phyloP scores from a whole-genome alignment of 1,284 basidiomycete species.

The Malassezia globosa region DNA sequence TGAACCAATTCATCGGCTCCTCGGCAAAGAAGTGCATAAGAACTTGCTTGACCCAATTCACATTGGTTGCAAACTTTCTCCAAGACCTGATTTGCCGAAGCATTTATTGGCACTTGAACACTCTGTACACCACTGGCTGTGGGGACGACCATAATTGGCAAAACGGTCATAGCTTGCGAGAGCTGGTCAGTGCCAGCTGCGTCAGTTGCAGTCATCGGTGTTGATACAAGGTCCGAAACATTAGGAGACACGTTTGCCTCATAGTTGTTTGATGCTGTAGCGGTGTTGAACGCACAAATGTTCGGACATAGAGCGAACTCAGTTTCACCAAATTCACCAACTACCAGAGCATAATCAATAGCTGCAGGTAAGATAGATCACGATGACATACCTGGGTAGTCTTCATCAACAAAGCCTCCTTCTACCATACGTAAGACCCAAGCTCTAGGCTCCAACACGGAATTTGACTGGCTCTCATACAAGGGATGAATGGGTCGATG shows the following conservation, averaged over 20 bases:
- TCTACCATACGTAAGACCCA: conserved; percentile 95
- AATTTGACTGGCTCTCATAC: conserved; percentile 54
- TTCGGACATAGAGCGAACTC: conserved; percentile 67
- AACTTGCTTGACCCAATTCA: conserved; percentile 27
- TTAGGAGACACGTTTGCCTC: background rate
- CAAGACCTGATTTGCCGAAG: conserved; percentile 63
- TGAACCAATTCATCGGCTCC: conserved; percentile 62
- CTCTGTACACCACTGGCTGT: conserved; percentile 43
- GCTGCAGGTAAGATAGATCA: conserved; percentile 50
- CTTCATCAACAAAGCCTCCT: conserved; percentile 95
- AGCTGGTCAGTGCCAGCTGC: background rate
- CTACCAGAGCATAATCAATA: conserved; percentile 71
- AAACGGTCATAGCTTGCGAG: background rate
- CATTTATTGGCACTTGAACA: conserved; percentile 71
- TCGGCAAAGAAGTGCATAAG: conserved; percentile 40
- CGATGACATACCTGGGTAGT: conserved; percentile 59
- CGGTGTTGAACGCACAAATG: background rate
- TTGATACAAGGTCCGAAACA: background rate
- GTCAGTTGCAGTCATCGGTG: background rate
- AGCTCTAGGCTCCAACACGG: conserved; percentile 61
- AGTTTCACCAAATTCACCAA: conserved; percentile 78
- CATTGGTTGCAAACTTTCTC: conserved; percentile 51
- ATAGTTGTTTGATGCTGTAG: no score
- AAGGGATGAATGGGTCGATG: conserved; percentile 58
- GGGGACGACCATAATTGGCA: conserved; percentile 13